These are phyloP conservation scores for Cenchrus purpureus DNA, from an alignment of 176 grass and related monocot genomes.

Conservation along the genomic window DNA sequence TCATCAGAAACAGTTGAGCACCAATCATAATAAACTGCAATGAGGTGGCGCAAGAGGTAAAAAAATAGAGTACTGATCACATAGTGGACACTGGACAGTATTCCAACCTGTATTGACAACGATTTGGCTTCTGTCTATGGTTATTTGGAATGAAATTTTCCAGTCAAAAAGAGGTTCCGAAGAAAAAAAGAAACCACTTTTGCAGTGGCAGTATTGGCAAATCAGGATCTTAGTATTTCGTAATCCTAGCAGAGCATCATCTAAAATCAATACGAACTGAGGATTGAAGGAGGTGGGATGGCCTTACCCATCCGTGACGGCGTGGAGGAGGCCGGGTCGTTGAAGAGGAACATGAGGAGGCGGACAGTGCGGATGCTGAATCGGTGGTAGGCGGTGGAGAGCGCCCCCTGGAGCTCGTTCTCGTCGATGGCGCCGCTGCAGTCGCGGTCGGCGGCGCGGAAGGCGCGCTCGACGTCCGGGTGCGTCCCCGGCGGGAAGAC, in stretches of 20 bases:
- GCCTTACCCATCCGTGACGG: conserved; percentile 47
- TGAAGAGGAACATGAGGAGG: conserved; percentile 81
- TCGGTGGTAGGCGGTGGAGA: conserved; percentile 60
- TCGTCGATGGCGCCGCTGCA: conserved; percentile 78
- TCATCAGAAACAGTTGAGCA: neutral
- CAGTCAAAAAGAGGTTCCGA: neutral
- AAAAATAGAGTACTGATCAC: too few species aligned
- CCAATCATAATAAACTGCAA: too few species aligned
- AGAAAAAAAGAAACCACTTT: neutral
- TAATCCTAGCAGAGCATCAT: neutral
- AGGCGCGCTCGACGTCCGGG: conserved; percentile 74
- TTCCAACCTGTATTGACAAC: too few species aligned
- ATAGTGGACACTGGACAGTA: too few species aligned
- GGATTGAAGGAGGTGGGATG: neutral
- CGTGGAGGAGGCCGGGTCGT: conserved; percentile 39
- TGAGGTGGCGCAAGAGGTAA: too few species aligned
- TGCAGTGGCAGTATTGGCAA: neutral
- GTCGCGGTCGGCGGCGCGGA: conserved; percentile 81
- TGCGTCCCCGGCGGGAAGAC: conserved; percentile 72
- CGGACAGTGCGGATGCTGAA: conserved; percentile 85
- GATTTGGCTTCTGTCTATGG: too few species aligned
- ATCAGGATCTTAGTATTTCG: neutral
- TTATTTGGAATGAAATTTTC: neutral
- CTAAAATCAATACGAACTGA: too few species aligned
- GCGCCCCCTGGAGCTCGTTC: conserved; percentile 74